These are phyloP conservation scores for Paratrimastix pyriformis DNA, from an alignment of 78 protist species.

Conservation along the genomic window DNA sequence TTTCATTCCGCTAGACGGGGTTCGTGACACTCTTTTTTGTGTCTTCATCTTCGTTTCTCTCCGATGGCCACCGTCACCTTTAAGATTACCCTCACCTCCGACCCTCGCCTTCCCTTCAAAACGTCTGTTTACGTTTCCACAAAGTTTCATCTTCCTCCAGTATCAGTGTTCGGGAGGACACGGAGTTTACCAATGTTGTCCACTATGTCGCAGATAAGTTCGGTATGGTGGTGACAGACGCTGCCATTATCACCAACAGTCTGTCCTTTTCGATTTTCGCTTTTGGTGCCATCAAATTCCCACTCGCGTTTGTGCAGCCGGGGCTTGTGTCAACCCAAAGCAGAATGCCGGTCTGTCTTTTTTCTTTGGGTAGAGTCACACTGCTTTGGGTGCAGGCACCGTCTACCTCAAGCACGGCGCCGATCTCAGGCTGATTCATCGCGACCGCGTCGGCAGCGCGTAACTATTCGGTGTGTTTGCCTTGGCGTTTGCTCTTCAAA, in stretches of 20 bases:
- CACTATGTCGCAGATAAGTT: conserved; percentile 12
- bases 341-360: conserved; percentile 5
- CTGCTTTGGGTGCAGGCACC: too few species aligned
- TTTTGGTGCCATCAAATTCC: not conserved
- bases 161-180: not conserved
- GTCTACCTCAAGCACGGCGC: conserved; percentile 3
- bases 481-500: too few species aligned
- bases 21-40: too few species aligned
- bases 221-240: conserved; percentile 2
- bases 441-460: not conserved
- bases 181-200: conserved; percentile 4
- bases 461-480: not conserved
- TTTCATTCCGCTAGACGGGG: too few species aligned
- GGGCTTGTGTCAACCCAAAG: conserved; percentile 10
- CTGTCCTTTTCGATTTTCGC: not conserved
- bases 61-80: too few species aligned
- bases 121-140: conserved; percentile 1
- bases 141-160: not conserved
- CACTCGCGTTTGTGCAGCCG: not conserved
- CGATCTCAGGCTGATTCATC: not conserved
- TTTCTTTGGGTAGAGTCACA: too few species aligned
- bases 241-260: conserved; percentile 2
- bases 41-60: too few species aligned
- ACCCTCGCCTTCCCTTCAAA: not conserved
- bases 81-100: not conserved